A percentile compares a stretch with the other conserved stretches of the same genome.
Conservation (phyloP, 2,329 filamentous ascomycete species). For the Curvularia verruculosa region DNA sequence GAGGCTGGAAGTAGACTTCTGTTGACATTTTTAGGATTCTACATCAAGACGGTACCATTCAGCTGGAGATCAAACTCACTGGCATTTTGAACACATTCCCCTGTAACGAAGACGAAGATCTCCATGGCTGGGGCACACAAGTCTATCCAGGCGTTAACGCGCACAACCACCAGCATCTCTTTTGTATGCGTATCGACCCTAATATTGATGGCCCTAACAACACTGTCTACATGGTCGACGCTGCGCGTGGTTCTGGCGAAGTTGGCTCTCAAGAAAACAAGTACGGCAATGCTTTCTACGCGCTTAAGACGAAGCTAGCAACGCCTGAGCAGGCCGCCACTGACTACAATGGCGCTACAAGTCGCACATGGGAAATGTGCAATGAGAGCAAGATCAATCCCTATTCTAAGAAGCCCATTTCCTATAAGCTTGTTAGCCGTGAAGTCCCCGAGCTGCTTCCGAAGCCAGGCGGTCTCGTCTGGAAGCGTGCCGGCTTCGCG, state of each 20-base stretch:
- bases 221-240: slow-evolving; percentile 38
- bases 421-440: slow-evolving; percentile 56
- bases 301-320: slow-evolving; percentile 1
- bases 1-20: not conserved
- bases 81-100: slow-evolving; percentile 52
- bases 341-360: slow-evolving; percentile 17
- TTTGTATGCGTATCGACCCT: slow-evolving; percentile 54
- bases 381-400: slow-evolving; percentile 55
- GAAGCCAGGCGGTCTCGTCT: slow-evolving; percentile 28
- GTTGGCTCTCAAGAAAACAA: not conserved
- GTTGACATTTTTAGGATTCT: not conserved
- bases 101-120: slow-evolving; percentile 42
- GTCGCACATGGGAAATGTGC: slow-evolving; percentile 49
- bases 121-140: slow-evolving; percentile 48
- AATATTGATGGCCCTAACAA: slow-evolving; percentile 49
- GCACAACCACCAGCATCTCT: slow-evolving; percentile 54
- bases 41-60: slow-evolving; percentile 44
- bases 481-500: slow-evolving; percentile 32
- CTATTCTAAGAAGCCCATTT: slow-evolving; percentile 58
- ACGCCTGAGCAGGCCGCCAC: not conserved
- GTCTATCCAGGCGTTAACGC: slow-evolving; percentile 53
- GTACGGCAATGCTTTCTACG: not conserved
- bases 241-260: slow-evolving; percentile 20
- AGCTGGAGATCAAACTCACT: slow-evolving; percentile 53
- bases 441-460: slow-evolving; percentile 36